Evolutionary conservation across 495 filamentous ascomycete genomes (phyloP).

Genomic region (Poronia punctata): DNA sequence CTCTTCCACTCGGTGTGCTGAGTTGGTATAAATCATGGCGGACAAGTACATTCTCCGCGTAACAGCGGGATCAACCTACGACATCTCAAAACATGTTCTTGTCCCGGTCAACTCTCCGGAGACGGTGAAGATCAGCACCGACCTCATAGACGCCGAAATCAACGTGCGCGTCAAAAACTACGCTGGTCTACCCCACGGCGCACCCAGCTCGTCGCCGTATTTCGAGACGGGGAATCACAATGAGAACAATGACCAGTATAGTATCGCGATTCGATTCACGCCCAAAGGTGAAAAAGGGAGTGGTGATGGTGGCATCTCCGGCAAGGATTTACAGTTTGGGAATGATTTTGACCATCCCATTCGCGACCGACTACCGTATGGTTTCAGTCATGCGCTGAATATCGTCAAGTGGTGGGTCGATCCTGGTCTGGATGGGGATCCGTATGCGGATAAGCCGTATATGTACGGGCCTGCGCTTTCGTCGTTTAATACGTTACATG

Average conservation of each 20-base stretch:
- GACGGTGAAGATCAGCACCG: conserved; percentile 50
- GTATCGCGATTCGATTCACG: conserved; percentile 66
- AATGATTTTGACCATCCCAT: conserved; percentile 91
- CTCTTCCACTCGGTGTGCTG: conserved; percentile 10
- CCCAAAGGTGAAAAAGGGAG: conserved; percentile 43
- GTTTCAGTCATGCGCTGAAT: conserved; percentile 71
- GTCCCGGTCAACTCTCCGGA: conserved; percentile 65
- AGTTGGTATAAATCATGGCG: conserved; percentile 35
- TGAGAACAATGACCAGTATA: conserved; percentile 66
- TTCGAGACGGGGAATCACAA: conserved; percentile 62
- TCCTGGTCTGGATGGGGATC: conserved; percentile 79
- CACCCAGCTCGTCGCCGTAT: conserved; percentile 59
- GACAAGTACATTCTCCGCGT: conserved; percentile 64
- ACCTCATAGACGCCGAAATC: conserved; percentile 53
- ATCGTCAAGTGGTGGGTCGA: conserved; percentile 83
- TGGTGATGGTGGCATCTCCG: conserved; percentile 48
- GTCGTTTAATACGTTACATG: conserved; percentile 63
- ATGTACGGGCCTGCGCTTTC: conserved; percentile 72
- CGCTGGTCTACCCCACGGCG: conserved; percentile 50
- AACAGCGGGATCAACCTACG: conserved; percentile 69
- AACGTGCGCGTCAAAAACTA: conserved; percentile 61
- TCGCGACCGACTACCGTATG: conserved; percentile 75
- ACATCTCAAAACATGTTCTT: conserved; percentile 53
- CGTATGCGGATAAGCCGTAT: conserved; percentile 77
- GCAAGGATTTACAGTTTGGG: conserved; percentile 73